Percentiles rank a stretch among this genome's conserved stretches.
Evolutionary conservation across 257 asterid species (phyloP).

Genomic region (Ilex asprella): DNA sequence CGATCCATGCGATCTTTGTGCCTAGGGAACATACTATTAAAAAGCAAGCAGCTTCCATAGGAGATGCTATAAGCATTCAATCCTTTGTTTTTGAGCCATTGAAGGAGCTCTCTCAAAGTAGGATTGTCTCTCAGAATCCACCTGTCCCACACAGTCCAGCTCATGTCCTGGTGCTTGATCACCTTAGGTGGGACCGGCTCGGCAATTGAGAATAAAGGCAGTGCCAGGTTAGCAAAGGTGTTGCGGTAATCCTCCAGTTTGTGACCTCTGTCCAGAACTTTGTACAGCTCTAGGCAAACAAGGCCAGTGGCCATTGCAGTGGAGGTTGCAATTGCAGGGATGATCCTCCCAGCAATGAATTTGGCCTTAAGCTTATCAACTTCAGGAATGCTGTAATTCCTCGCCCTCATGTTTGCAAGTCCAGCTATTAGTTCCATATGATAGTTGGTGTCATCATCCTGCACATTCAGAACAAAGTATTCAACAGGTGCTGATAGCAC

Average conservation of each 20-base stretch:
- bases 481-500: neutral
- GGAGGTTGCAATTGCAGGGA: slow-evolving; percentile 47
- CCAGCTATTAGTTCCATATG: slow-evolving; percentile 41
- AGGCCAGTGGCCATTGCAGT: slow-evolving; percentile 47
- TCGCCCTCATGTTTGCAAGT: slow-evolving; percentile 45
- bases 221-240: slow-evolving; percentile 48
- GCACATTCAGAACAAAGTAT: slow-evolving; percentile 5
- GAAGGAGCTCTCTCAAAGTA: slow-evolving; percentile 25
- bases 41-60: slow-evolving; percentile 36
- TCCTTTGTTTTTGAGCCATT: slow-evolving; percentile 32
- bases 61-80: slow-evolving; percentile 37
- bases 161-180: slow-evolving; percentile 34
- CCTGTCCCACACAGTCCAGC: slow-evolving; percentile 46
- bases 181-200: slow-evolving; percentile 50
- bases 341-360: slow-evolving; percentile 40
- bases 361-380: slow-evolving; percentile 44
- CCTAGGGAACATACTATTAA: slow-evolving; percentile 33
- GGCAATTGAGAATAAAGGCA: slow-evolving; percentile 43
- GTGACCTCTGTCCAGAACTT: slow-evolving; percentile 32
- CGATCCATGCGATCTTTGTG: slow-evolving; percentile 37
- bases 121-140: slow-evolving; percentile 36
- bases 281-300: slow-evolving; percentile 41
- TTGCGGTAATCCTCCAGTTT: slow-evolving; percentile 45
- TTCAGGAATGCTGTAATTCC: slow-evolving; percentile 43
- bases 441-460: slow-evolving; percentile 42